Evolutionary conservation across 2,329 filamentous ascomycete genomes (phyloP).

Genomic region (Aureobasidium sp.): DNA sequence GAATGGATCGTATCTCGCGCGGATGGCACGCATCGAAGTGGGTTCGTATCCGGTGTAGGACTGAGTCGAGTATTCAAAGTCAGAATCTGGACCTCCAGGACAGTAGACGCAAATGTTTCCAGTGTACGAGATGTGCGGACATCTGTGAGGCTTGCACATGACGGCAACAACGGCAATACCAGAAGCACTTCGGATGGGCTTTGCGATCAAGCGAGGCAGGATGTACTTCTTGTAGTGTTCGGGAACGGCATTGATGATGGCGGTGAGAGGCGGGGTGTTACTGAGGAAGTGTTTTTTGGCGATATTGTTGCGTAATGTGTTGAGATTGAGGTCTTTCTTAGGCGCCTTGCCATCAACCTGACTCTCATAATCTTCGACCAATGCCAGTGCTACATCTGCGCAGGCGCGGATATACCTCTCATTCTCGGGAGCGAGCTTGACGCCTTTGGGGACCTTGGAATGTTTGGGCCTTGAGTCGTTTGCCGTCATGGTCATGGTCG

Average conservation of each 20-base stretch:
- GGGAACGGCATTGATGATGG: conserved; percentile 97
- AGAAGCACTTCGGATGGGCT: conserved; percentile 90
- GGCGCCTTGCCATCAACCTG: conserved; percentile 65
- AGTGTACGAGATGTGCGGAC: conserved; percentile 95
- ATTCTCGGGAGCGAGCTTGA: conserved; percentile 80
- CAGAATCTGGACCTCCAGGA: conserved; percentile 91
- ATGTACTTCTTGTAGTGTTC: conserved; percentile 99
- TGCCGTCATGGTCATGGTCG: conserved; percentile 57
- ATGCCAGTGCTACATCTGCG: conserved; percentile 85
- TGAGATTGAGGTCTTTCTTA: conserved; percentile 86
- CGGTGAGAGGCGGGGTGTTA: conserved; percentile 83
- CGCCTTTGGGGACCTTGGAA: conserved; percentile 56
- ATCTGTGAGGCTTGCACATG: conserved; percentile 98
- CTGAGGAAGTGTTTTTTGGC: conserved; percentile 88
- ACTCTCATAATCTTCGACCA: conserved; percentile 91
- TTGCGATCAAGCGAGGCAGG: conserved; percentile 88
- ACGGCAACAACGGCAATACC: conserved; percentile 97
- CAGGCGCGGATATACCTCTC: conserved; percentile 92
- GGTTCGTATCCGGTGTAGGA: conserved; percentile 98
- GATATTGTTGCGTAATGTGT: conserved; percentile 75
- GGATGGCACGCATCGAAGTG: conserved; percentile 95
- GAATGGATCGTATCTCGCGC: conserved; percentile 93
- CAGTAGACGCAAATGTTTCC: conserved; percentile 99
- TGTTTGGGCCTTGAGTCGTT: conserved; percentile 44
- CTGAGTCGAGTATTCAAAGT: conserved; percentile 98